Evolutionary conservation across 345 rosid species (phyloP), one percentile per base, ranked within the genome.

Genomic region (Sapria himalayana): DNA sequence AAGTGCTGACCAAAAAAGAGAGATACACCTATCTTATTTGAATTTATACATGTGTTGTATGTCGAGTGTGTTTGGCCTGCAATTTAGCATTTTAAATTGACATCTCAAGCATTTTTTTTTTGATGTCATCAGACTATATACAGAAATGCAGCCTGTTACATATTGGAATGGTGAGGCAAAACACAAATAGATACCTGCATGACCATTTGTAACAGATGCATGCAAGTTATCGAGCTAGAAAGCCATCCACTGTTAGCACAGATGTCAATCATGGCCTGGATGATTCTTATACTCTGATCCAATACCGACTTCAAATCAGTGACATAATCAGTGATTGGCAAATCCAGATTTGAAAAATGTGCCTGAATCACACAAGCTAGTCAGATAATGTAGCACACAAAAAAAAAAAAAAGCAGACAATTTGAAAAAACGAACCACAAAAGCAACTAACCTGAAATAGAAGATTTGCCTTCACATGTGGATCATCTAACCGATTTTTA

Each of bases 161-260:
- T n/a, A n/a, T n/a, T n/a, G n/a, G n/a, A n/a, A n/a, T n/a, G n/a
- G n/a, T n/a, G n/a, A n/a, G n/a, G n/a, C n/a, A n/a, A n/a, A n/a
- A n/a, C n/a, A n/a, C n/a, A n/a, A n/a, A n/a, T n/a, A n/a, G n/a
- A n/a, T 73, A 86, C 97, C 94, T 86, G 97, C 89, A 81, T 81
- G 51, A 86, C 74, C 94, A 86, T 86, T 69, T 86, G 97, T 74
- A 86, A 40, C 50, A 81, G 92, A 60, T 65, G 97, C 94, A 81
- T 86, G 68, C 97, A 86, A 48, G 71, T 63, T 32, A 86, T 55
- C 9, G 97, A 76, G 66, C 94, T 76, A 33, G 75, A 57, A 59
- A 86, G 92, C 97, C 97, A 86, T 59, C 97, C 97, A 43, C 97
- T 86, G 52, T 86, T 86, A 19, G 92, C 94, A 42, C 97, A 86